Base-by-base conservation (phyloP, 2,329 filamentous ascomycete genomes). In the Aspergillus aculeatus region DNA sequence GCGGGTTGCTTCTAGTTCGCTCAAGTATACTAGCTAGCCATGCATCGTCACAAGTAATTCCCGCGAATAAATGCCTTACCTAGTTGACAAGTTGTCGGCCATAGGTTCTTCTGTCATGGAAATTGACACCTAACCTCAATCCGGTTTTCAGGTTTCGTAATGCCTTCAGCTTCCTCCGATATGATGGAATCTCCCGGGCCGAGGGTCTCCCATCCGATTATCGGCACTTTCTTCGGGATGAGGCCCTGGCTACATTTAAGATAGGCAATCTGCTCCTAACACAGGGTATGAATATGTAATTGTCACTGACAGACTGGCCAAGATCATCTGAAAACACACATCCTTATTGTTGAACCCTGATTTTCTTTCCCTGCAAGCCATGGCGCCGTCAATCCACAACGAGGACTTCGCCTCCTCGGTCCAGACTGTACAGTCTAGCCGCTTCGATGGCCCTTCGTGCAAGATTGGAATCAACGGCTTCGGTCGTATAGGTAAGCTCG, bases 391-490 rank as follows among this genome's bases (percentile, higher is more conserved):
- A 16, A 44, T 44, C 38, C 38, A 44, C 38, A 44, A 44, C 38
- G 38, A 44, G 7, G 38, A 44, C 38, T 44, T 44, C 38, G 14
- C 38, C 16, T 16, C 38, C 38, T 7, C 38, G 16, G 38, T 44
- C 38, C 38, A 16, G 38, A 19, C 4, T 19, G 16, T 44, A 44
- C 38, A 19, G 14, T 19, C 38, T 16, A 44, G 14, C 38, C 38
- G 38, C 38, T 19, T n/a, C 9, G 38, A 44, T 44, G 16, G 14
- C 38, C 24, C 38, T 44, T 44, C 38, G 6, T 70, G 68, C 80
- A 88, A 92, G 86, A 89, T 93, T 77, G 91, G 91, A 78, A 96
- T 95, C 87, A 96, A 96, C 87, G 92, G 92, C 78, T 96, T 96
- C 84, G 92, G 92, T 82, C 91, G 92, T 80, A 96, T 96, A 81